Conservation (phyloP, 2,329 filamentous ascomycete species). For the Colletotrichum theobromicola region DNA sequence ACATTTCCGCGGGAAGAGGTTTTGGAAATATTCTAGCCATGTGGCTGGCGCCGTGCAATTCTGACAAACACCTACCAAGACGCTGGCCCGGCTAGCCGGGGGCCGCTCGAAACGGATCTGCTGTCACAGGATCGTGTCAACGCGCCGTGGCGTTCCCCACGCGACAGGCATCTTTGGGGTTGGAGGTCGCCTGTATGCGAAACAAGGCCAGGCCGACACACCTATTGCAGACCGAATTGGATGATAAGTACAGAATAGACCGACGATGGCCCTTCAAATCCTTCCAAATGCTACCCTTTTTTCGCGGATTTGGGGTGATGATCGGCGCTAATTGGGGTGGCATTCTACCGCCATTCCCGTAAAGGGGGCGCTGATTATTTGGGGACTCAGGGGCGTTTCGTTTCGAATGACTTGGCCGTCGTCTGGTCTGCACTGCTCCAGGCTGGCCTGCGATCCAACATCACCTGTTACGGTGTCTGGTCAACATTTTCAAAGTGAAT, state of each 20-base stretch:
- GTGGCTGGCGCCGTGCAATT: background rate
- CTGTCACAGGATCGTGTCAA: conserved; percentile 19
- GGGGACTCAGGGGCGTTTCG: background rate
- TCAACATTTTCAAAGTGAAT: background rate
- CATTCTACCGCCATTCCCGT: background rate
- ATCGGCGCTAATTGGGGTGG: background rate
- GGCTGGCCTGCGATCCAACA: background rate
- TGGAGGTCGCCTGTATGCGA: background rate
- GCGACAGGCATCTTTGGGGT: background rate
- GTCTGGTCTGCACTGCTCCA: background rate
- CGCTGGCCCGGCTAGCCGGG: background rate
- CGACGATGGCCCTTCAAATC: background rate
- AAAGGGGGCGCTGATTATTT: background rate
- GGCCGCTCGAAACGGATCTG: conserved; percentile 15
- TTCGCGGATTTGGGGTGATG: background rate
- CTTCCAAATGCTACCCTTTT: background rate
- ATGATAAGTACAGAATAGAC: no score
- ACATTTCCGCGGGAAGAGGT: background rate
- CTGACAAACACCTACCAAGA: background rate
- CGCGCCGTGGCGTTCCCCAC: background rate
- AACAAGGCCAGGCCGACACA: background rate
- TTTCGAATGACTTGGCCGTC: background rate
- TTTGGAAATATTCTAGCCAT: background rate
- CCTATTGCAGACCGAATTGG: background rate
- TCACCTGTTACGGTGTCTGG: background rate